Evolutionary conservation across 768 basidiomycete species (phyloP).

Genomic region (Tulasnella sp.): DNA sequence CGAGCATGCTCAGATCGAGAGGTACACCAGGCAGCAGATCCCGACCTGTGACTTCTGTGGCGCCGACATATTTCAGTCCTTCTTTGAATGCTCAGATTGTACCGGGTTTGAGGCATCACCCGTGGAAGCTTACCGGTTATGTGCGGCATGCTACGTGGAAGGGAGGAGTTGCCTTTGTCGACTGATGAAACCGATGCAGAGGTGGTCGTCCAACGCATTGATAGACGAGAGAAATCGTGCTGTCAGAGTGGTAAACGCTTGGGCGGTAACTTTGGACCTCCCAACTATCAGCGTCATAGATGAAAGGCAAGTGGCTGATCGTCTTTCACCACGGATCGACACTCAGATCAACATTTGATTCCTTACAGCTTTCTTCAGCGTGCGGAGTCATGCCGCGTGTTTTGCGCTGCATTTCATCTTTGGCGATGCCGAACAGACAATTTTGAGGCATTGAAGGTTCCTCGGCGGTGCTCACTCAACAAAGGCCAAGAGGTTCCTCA

Average conservation of each 20-base stretch:
- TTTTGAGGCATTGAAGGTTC: neutral
- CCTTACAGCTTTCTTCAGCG: conserved; percentile 1
- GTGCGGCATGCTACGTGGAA: conserved; percentile 64
- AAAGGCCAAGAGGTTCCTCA: neutral
- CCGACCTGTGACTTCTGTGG: conserved; percentile 65
- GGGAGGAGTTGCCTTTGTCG: conserved; percentile 62
- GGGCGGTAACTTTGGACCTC: neutral
- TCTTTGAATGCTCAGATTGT: conserved; percentile 58
- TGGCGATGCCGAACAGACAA: neutral
- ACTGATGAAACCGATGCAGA: conserved; percentile 51
- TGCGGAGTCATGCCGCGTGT: neutral
- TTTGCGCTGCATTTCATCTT: conserved; percentile 3
- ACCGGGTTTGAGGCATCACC: conserved; percentile 15
- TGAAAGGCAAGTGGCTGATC: neutral
- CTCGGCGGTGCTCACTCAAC: neutral
- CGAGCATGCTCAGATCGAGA: conserved; percentile 7
- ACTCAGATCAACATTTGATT: neutral
- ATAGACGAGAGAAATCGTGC: conserved; percentile 32
- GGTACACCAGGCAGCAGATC: conserved; percentile 3
- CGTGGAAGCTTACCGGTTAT: conserved; percentile 35
- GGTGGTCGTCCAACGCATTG: conserved; percentile 40
- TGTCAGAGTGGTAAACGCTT: neutral
- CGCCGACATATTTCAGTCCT: conserved; percentile 71
- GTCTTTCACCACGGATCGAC: neutral
- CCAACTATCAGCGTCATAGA: neutral